Evolutionary conservation across 2,329 filamentous ascomycete genomes (phyloP).

Genomic region (Helotiales sp.): DNA sequence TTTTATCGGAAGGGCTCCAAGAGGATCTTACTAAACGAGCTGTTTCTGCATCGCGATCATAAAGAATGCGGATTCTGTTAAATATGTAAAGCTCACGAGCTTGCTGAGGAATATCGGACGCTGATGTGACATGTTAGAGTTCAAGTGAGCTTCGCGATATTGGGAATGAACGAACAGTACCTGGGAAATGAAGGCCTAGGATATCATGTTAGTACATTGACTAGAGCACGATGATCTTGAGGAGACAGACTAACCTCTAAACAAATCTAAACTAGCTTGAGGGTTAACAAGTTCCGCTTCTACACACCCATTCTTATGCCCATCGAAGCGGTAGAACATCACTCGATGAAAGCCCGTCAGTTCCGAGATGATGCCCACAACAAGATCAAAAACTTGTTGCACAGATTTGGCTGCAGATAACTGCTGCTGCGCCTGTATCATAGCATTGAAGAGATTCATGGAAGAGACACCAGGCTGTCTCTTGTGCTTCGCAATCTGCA

Average conservation of each 20-base stretch:
- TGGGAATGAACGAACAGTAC: neutral
- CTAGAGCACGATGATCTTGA: neutral
- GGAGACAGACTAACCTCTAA: slow-evolving; percentile 23
- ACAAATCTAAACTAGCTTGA: slow-evolving; percentile 35
- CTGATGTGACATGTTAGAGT: slow-evolving; percentile 42
- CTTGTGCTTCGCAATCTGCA: slow-evolving; percentile 29
- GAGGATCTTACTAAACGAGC: slow-evolving; percentile 60
- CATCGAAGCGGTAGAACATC: slow-evolving; percentile 39
- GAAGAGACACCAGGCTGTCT: slow-evolving; percentile 26
- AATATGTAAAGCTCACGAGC: slow-evolving; percentile 84
- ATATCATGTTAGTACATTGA: neutral
- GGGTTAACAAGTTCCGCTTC: slow-evolving; percentile 37
- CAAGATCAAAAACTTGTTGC: slow-evolving; percentile 31
- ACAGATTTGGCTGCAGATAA: slow-evolving; percentile 23
- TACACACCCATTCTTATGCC: slow-evolving; percentile 37
- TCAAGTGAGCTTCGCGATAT: too few relatives aligned
- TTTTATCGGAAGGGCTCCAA: neutral
- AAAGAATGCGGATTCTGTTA: slow-evolving; percentile 85
- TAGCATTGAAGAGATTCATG: slow-evolving; percentile 36
- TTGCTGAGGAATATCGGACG: slow-evolving; percentile 83
- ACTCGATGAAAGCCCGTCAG: slow-evolving; percentile 38
- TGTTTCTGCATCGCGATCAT: slow-evolving; percentile 80
- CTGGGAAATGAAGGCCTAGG: slow-evolving; percentile 64
- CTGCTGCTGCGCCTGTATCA: slow-evolving; percentile 34
- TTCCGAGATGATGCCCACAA: slow-evolving; percentile 36